A percentile compares a stretch with the other conserved stretches of the same genome.
Conservation (phyloP, 768 basidiomycete genomes). For the Holtermannia corniformis region DNA sequence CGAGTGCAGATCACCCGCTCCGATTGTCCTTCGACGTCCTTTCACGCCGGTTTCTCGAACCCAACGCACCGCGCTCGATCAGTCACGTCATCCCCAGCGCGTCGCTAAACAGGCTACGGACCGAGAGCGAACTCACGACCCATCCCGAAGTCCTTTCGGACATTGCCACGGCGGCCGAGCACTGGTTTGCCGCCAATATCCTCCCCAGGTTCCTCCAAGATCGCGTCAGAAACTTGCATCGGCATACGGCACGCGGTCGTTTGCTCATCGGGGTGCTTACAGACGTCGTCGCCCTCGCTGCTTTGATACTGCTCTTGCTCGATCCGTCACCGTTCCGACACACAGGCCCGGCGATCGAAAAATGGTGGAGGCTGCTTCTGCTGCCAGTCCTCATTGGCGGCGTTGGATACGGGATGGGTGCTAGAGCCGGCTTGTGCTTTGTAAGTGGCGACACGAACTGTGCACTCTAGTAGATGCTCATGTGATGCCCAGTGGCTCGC, state of each 20-base stretch:
- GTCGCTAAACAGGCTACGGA: no score
- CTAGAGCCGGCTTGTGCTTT: not conserved
- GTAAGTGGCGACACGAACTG: not conserved
- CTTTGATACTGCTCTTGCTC: not conserved
- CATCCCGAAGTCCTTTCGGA: not conserved
- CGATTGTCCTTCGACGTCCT: not conserved
- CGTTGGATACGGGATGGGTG: not conserved
- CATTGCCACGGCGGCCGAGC: not conserved
- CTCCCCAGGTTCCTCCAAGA: not conserved
- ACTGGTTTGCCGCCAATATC: not conserved
- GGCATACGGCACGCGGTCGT: not conserved
- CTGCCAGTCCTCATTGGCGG: not conserved
- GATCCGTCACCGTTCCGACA: not conserved
- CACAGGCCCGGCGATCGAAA: not conserved
- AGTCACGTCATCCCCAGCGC: not conserved
- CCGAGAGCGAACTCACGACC: not conserved
- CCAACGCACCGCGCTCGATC: not conserved
- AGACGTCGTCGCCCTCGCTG: not conserved
- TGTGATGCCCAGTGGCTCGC: slow-evolving; percentile 1
- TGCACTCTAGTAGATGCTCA: no score
- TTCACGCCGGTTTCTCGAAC: not conserved
- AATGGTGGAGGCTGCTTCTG: not conserved
- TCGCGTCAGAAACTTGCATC: not conserved
- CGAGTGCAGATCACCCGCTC: not conserved
- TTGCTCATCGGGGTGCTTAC: not conserved